A percentile compares a stretch with the other conserved stretches of the same genome.
phyloP scores from a whole-genome alignment of 306 rosid species.

The Casuarina glauca region DNA sequence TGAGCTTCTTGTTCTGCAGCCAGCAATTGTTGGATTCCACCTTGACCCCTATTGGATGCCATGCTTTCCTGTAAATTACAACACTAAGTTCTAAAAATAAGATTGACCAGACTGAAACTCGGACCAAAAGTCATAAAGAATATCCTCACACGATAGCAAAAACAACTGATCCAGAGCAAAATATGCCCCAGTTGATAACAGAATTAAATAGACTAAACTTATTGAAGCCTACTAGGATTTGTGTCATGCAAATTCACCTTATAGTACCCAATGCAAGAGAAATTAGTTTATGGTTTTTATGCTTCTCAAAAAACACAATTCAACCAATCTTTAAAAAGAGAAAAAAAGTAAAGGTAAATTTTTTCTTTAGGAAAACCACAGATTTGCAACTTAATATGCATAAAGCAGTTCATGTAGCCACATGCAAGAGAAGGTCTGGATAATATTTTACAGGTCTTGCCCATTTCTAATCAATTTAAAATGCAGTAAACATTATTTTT shows the following conservation, averaged over 20 bases:
- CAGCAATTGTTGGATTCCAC: slow-evolving; percentile 95
- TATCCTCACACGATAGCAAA: not conserved
- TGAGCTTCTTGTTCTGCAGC: slow-evolving; percentile 98
- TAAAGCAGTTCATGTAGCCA: not conserved
- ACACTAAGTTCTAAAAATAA: slow-evolving; percentile 7
- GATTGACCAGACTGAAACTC: slow-evolving; percentile 8
- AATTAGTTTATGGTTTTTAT: not conserved
- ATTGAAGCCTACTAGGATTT: not conserved
- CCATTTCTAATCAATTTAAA: slow-evolving; percentile 1
- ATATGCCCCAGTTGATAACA: not conserved
- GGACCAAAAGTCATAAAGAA: slow-evolving; percentile 10
- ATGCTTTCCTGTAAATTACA: slow-evolving; percentile 44
- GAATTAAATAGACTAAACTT: not conserved
- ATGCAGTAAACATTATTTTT: not conserved
- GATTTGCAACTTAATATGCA: not conserved
- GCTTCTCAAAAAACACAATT: not conserved
- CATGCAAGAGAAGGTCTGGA: not conserved
- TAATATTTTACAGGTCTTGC: not conserved
- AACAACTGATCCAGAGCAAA: not conserved
- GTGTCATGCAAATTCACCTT: not conserved
- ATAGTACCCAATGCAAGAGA: not conserved
- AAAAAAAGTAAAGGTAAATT: not conserved
- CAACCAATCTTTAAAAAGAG: not conserved
- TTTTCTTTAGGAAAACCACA: not conserved
- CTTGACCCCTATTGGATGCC: slow-evolving; percentile 86